Percentiles rank a stretch among this genome's conserved stretches.
Conservation (phyloP, 495 filamentous ascomycete species). For the Trichoderma virens region DNA sequence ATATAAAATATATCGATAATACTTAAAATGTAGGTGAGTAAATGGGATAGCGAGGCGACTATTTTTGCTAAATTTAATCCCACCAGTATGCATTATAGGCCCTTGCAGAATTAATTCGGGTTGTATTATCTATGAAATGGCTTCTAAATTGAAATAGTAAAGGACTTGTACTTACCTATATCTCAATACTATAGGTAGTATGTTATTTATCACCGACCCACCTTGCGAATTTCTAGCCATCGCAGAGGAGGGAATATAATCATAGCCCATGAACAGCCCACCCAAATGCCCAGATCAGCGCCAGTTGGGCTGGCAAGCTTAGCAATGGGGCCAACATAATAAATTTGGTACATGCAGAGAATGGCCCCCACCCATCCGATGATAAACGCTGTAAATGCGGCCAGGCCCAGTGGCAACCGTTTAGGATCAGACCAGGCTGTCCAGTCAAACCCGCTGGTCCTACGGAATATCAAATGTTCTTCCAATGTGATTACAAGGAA, state of each 20-base stretch:
- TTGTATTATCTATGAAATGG: no score
- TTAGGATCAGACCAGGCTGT: constrained; percentile 48
- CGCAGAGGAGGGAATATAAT: constrained; percentile 44
- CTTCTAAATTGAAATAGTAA: no score
- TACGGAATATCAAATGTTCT: constrained; percentile 58
- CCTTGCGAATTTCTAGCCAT: constrained; percentile 37
- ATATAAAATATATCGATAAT: no score
- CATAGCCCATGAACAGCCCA: constrained; percentile 42
- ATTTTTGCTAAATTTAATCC: no score
- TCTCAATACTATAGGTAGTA: no score
- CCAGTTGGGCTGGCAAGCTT: constrained; percentile 13
- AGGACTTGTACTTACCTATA: no score
- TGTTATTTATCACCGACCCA: constrained; percentile 40
- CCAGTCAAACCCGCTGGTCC: constrained; percentile 50
- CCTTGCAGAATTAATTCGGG: no score
- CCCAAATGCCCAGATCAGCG: constrained; percentile 40
- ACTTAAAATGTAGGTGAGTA: no score
- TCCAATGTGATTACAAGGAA: constrained; percentile 57
- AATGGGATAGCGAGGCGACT: no score
- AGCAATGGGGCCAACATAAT: constrained; percentile 60
- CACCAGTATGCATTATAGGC: no score
- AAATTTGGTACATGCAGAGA: constrained; percentile 60
- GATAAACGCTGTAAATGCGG: constrained; percentile 55
- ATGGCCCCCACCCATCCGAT: constrained; percentile 63
- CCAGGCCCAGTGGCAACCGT: constrained; percentile 55